Evolutionary conservation across 148 eudicot species (phyloP), one percentile per base, ranked within the genome.

Genomic region (Camellia granthamiana): DNA sequence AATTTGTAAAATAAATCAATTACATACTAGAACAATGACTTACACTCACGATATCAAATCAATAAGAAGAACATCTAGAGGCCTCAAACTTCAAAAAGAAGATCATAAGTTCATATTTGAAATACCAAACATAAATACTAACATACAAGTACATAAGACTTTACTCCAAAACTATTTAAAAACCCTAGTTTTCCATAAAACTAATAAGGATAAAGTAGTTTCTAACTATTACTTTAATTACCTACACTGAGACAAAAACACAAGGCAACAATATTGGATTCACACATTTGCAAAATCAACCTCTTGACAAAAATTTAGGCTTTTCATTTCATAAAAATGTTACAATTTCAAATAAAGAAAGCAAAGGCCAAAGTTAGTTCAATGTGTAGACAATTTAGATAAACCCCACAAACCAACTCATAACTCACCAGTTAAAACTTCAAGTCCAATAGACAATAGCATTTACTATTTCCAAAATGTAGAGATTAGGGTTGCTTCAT

Each of bases 171-270:
- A 30, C 19, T 8, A 51, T 14, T 30, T 51, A 38, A 61, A 66
- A 77, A 66, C 72, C 80, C 80, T 77, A 77, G 30, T 49, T 64
- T 43, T 77, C 23, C n/a, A 65, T 23, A 46, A 77, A 51, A 51
- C 38, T 30, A 30, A 65, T 23, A 66, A 47, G 18, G 5, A 64
- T 18, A 74, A 49, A n/a, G 21, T 21, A 19, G 78, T 75, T 5
- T 30, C 11, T 23, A 49, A 42, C 46, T 9, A 19, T 6, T 42
- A 64, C 1, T 60, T 77, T 7, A 8, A 7, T 77, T 2, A 63
- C 38, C 38, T 43, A 55, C 15, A 76, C 18, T 30, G 38, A 47
- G 21, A 3, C 16, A 6, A 76, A 30, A 30, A 30, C 38, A 30
- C 38, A 30, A 30, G 38, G 38, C 38, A 30, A 30, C 38, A 30